Percentiles rank a stretch among this genome's conserved stretches.
Conservation (phyloP, 2,329 filamentous ascomycete species). For the Calonectria multiphialidica region DNA sequence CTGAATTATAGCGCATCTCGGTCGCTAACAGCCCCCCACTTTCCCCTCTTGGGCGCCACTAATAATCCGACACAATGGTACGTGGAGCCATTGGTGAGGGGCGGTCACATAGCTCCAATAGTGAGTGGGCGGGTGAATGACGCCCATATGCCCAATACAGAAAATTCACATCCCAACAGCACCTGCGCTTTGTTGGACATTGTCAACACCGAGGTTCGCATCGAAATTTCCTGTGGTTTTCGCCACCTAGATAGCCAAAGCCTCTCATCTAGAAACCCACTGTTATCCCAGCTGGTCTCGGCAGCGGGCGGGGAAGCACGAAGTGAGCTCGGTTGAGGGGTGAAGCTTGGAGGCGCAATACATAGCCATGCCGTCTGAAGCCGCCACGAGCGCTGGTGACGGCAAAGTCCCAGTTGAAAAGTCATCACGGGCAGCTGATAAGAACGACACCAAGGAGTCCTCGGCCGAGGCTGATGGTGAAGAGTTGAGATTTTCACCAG, state of each 20-base stretch:
- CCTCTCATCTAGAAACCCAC: neutral
- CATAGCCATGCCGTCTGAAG: neutral
- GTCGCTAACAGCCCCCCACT: neutral
- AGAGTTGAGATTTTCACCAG: slow-evolving; percentile 60
- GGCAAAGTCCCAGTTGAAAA: slow-evolving; percentile 1
- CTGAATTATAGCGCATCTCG: neutral
- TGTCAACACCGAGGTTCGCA: neutral
- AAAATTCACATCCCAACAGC: neutral
- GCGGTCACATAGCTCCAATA: neutral
- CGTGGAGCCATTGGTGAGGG: neutral
- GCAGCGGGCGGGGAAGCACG: neutral
- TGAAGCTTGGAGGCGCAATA: neutral
- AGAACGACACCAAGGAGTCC: slow-evolving; percentile 8
- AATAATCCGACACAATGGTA: neutral
- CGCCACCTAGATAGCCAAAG: neutral
- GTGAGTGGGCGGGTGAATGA: neutral
- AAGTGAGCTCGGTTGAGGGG: neutral
- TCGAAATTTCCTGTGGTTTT: neutral
- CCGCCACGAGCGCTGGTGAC: slow-evolving; percentile 19
- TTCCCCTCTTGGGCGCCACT: neutral
- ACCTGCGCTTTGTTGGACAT: neutral
- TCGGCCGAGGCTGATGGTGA: slow-evolving; percentile 35
- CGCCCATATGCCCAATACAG: neutral
- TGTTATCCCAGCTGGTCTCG: neutral
- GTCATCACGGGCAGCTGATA: neutral